A percentile compares a stretch with the other conserved stretches of the same genome.
phyloP scores from a whole-genome alignment of 2,329 filamentous ascomycete species.

The Stenocarpella maydis region DNA sequence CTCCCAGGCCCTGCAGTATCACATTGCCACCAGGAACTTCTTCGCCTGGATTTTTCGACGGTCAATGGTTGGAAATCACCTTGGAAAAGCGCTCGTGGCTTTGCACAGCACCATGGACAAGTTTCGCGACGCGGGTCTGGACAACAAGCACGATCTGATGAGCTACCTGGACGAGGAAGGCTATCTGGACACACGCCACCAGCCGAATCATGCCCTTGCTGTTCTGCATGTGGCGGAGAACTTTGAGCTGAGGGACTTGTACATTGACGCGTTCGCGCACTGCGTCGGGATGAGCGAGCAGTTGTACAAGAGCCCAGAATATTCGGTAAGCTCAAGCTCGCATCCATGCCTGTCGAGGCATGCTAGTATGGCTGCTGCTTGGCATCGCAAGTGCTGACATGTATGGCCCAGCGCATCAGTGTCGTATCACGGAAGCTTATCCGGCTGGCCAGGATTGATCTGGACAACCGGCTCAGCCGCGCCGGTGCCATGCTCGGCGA shows the following conservation, averaged over 20 bases:
- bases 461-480: slow-evolving; percentile 69
- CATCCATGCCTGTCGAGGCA: neutral
- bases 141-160: slow-evolving; percentile 69
- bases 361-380: neutral
- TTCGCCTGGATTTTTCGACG: slow-evolving; percentile 74
- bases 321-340: slow-evolving; percentile 58
- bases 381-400: slow-evolving; percentile 23
- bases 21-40: slow-evolving; percentile 76
- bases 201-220: slow-evolving; percentile 73
- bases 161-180: slow-evolving; percentile 74
- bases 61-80: slow-evolving; percentile 71
- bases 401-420: slow-evolving; percentile 52
- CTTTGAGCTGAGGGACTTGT: slow-evolving; percentile 69
- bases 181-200: slow-evolving; percentile 72
- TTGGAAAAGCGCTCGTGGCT: slow-evolving; percentile 70
- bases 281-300: slow-evolving; percentile 79
- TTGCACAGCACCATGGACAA: slow-evolving; percentile 72
- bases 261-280: slow-evolving; percentile 78
- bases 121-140: slow-evolving; percentile 61
- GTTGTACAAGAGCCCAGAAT: slow-evolving; percentile 65
- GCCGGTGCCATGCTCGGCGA: slow-evolving; percentile 66
- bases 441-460: slow-evolving; percentile 67
- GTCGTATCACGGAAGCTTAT: slow-evolving; percentile 70
- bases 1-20: slow-evolving; percentile 66
- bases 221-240: slow-evolving; percentile 73